Evolutionary conservation across 345 rosid species (phyloP).

Genomic region (Eucalyptus cloeziana): DNA sequence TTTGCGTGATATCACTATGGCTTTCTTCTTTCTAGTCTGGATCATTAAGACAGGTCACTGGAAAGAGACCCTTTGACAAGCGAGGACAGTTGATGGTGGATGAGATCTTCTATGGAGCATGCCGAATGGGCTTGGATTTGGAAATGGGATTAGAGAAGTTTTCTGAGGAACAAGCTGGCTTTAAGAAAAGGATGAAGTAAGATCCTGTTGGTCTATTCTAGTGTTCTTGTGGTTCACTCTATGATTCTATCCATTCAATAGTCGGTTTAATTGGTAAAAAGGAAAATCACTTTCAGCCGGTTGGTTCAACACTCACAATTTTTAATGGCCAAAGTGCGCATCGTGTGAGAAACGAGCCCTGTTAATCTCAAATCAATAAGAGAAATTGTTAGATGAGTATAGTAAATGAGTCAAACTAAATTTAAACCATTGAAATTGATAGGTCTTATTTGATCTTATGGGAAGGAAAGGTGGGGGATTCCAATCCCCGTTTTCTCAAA

Average conservation of each 20-base stretch:
- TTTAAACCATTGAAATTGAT: neutral
- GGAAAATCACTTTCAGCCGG: neutral
- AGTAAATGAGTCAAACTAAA: neutral
- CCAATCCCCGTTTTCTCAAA: too few species aligned
- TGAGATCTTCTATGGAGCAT: neutral
- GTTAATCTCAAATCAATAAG: neutral
- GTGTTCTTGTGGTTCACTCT: neutral
- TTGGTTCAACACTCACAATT: neutral
- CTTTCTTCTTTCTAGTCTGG: too few species aligned
- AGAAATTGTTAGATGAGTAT: neutral
- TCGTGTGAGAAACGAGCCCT: neutral
- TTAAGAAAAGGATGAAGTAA: neutral
- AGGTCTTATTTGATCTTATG: neutral
- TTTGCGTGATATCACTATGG: too few species aligned
- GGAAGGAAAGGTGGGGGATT: too few species aligned
- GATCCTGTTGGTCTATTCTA: neutral
- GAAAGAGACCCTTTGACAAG: neutral
- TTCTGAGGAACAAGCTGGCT: neutral
- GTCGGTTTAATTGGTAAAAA: neutral
- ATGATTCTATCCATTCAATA: neutral
- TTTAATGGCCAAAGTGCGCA: neutral
- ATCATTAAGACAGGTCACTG: neutral
- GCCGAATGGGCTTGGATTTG: neutral
- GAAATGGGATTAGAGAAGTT: neutral
- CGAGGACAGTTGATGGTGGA: neutral